A percentile compares a stretch with the other conserved stretches of the same genome.
Evolutionary conservation across 805 yeast species (phyloP).

Genomic region (Komagataella pastoris): DNA sequence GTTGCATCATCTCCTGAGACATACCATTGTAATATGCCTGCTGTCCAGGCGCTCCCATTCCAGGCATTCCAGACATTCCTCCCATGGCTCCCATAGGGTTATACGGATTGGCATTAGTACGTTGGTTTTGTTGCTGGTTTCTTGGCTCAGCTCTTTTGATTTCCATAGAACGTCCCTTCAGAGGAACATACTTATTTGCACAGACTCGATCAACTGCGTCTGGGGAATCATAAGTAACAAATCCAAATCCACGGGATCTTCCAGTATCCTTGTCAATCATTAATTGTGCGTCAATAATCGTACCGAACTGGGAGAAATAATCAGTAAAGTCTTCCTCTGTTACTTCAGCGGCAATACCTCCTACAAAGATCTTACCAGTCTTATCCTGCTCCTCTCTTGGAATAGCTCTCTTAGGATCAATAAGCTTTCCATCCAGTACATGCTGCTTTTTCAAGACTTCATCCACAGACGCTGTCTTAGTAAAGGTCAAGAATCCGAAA

Average conservation of each 20-base stretch:
- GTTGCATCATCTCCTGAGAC: conserved; percentile 45
- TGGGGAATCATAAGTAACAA: conserved; percentile 89
- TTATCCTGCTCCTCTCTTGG: conserved; percentile 96
- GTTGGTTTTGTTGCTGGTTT: conserved; percentile 37
- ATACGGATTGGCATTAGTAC: conserved; percentile 7
- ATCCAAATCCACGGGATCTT: conserved; percentile 93
- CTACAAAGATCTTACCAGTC: conserved; percentile 93
- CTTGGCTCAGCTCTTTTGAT: conserved; percentile 79
- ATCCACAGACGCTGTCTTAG: conserved; percentile 69
- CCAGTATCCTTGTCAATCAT: conserved; percentile 98
- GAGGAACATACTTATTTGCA: conserved; percentile 64
- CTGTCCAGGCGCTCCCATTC: conserved; percentile 1
- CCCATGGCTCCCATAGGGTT: conserved; percentile 5
- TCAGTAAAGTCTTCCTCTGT: conserved; percentile 82
- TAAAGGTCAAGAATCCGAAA: conserved; percentile 86
- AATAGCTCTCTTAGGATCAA: conserved; percentile 95
- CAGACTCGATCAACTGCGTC: conserved; percentile 87
- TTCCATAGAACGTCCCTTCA: conserved; percentile 80
- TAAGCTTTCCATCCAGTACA: conserved; percentile 85
- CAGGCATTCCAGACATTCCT: conserved; percentile 1
- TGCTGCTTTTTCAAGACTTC: conserved; percentile 80
- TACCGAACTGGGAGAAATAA: conserved; percentile 79
- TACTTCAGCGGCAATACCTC: conserved; percentile 91
- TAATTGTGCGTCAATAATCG: conserved; percentile 87
- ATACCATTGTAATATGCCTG: conserved; percentile 8